Evolutionary conservation across 306 rosid genomes (phyloP).

Genomic region (Echinosophora koreensis): DNA sequence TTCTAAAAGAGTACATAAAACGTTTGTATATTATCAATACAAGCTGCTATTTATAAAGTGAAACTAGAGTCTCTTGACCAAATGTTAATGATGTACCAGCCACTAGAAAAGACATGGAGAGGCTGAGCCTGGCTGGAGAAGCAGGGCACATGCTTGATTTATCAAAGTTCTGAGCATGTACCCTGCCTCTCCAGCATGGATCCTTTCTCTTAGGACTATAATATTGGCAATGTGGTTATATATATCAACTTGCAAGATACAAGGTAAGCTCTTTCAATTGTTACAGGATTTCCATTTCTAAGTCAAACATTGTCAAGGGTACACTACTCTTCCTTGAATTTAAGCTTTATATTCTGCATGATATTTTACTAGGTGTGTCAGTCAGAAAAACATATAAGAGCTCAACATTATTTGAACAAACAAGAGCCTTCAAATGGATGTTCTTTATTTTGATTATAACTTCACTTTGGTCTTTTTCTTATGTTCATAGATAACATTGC

Average conservation of each 20-base stretch:
- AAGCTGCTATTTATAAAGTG: neutral
- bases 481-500: slow-evolving; percentile 8
- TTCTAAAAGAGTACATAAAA: neutral
- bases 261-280: slow-evolving; percentile 40
- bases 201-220: slow-evolving; percentile 51
- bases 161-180: slow-evolving; percentile 56
- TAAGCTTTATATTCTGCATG: neutral
- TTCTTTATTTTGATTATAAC: slow-evolving; percentile 1
- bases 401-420: neutral
- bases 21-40: slow-evolving; percentile 26
- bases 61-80: neutral
- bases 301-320: neutral
- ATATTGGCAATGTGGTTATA: neutral
- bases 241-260: neutral
- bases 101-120: slow-evolving; percentile 37
- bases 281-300: neutral
- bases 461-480: neutral
- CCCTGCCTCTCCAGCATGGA: slow-evolving; percentile 72
- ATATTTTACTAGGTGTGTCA: neutral
- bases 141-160: slow-evolving; percentile 85
- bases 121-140: slow-evolving; percentile 77
- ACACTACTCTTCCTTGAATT: neutral
- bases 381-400: too few relatives aligned
- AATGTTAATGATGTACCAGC: slow-evolving; percentile 20
- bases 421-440: neutral